Evolutionary conservation across 768 basidiomycete species (phyloP).

Genomic region (Russula vinacea): DNA sequence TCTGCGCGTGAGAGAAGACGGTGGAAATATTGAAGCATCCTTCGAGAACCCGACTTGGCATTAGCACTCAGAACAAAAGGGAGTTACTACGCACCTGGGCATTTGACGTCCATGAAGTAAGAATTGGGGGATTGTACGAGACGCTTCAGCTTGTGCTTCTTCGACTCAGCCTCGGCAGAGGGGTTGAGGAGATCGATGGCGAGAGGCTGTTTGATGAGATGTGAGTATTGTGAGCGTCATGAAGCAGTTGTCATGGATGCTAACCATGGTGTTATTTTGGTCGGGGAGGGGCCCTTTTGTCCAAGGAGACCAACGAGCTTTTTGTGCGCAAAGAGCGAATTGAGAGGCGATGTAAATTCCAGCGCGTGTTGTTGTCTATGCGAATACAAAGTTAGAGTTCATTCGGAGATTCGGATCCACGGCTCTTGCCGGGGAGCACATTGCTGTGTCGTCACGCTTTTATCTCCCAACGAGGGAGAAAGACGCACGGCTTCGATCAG

Average conservation of each 20-base stretch:
- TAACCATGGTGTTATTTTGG: slow-evolving; percentile 24
- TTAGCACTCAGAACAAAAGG: slow-evolving; percentile 20
- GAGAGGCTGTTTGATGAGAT: slow-evolving; percentile 64
- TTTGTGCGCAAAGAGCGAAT: slow-evolving; percentile 10
- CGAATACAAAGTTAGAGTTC: slow-evolving; percentile 28
- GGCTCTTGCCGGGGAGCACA: slow-evolving; percentile 1
- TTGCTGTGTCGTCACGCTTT: background rate
- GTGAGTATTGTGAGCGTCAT: background rate
- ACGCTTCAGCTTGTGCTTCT: slow-evolving; percentile 98
- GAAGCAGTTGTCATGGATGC: background rate
- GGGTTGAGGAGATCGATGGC: slow-evolving; percentile 98
- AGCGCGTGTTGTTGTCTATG: slow-evolving; percentile 14
- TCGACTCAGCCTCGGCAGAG: slow-evolving; percentile 77
- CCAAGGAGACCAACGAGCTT: slow-evolving; percentile 5
- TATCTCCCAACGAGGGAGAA: slow-evolving; percentile 11
- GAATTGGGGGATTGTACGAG: slow-evolving; percentile 98
- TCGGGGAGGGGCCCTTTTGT: slow-evolving; percentile 9
- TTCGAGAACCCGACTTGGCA: slow-evolving; percentile 33
- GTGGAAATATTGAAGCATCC: slow-evolving; percentile 95
- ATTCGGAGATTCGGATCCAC: slow-evolving; percentile 14
- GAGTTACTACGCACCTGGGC: slow-evolving; percentile 65
- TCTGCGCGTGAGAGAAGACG: slow-evolving; percentile 99
- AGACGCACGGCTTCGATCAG: too few species aligned
- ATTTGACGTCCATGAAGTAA: slow-evolving; percentile 99
- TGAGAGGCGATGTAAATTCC: background rate